Evolutionary conservation across 2,329 filamentous ascomycete species (phyloP), one percentile per base, ranked within the genome.

Genomic region (Neofusicoccum umdonicola): DNA sequence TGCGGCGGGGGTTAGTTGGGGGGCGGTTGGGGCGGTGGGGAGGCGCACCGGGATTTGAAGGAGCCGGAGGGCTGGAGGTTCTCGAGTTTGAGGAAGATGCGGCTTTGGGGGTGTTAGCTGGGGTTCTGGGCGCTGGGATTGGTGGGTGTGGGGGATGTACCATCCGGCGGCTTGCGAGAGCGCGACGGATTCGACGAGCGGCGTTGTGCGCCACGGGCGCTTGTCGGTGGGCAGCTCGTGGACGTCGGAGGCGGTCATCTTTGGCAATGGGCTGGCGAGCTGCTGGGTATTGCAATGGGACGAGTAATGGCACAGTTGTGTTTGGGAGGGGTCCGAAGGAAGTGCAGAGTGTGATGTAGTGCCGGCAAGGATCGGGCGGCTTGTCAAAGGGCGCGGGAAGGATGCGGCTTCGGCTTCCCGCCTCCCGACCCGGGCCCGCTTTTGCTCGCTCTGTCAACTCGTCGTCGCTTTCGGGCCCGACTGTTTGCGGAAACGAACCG

Each of bases 41-140:
- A 4, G 7, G 27, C 41, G 4, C 3, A 57, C 56, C 56, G 69
- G 52, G 90, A 93, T 77, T 96, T 95, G 86, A 96, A 96, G 42
- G 90, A 93, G 67, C 90, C 90, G 19, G 89, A 90, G 3, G 92
- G 92, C 73, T 96, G 92, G 63, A 93, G 85, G 74, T 90, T 91
- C 71, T 96, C 92, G 67, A 95, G 86, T 77, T 96, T 96, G 72
- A 96, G 87, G 76, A 90, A 91, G 76, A 96, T 87, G 79, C 90
- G 88, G 81, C 90, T 83, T 35, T 22, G 17, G 27, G 2, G 2
- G 41, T 13, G 13, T 58, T 13, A 58, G 54, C 15, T 2, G 6
- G 13, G 7, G 7, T 8, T 22, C 19, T 3, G 22, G 3, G 19
- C 1, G 42, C 3, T 50, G 27, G 31, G 19, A 11, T 37, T 11